Evolutionary conservation across 257 asterid species (phyloP), one percentile per base, ranked within the genome.

Genomic region (Mitragyna speciosa): DNA sequence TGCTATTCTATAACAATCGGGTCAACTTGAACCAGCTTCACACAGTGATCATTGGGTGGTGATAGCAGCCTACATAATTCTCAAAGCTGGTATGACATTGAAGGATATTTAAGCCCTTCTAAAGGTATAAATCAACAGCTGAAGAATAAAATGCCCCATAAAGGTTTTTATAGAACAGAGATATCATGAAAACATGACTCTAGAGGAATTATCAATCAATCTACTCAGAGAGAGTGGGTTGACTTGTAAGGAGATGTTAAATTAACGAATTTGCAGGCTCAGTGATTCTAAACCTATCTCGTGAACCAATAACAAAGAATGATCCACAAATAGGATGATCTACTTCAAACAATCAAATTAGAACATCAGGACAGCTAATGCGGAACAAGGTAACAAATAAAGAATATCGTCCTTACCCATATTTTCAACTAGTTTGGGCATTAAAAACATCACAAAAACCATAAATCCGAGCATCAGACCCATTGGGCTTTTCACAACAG

Each of bases 391-490:
- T 16, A 66, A 28, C 48, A 17, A 74, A 41, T 30, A 24, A 36
- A 80, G n/a, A 49, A 12, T 61, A 70, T 72, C 52, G 69, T 79
- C 82, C 98, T 91, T 89, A 92, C 99, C 99, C 81, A 87, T 85
- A 76, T 87, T 87, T 47, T 87, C 90, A 20, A 92, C 94, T 83
- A 95, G 91, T 84, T 93, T 95, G 76, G 98, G 99, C 98, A 95
- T 95, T 86, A 95, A 67, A 85, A 95, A 91, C 98, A 95, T 84
- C 86, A 93, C 98, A 81, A 95, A 73, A 76, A 82, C 91, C 99
- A 95, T 92, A 82, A 95, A 95, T 28, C 99, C 98, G n/a, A 95
- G 85, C 99, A 93, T 95, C 96, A 95, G 83, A 70, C 99, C 98
- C 99, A 95, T 93, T 2, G 97, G 98, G 87, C 99, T 95, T 79